A percentile compares a stretch with the other conserved stretches of the same genome.
Conservation (phyloP, 1,284 basidiomycete genomes). For the Cryptococcus wingfieldii region DNA sequence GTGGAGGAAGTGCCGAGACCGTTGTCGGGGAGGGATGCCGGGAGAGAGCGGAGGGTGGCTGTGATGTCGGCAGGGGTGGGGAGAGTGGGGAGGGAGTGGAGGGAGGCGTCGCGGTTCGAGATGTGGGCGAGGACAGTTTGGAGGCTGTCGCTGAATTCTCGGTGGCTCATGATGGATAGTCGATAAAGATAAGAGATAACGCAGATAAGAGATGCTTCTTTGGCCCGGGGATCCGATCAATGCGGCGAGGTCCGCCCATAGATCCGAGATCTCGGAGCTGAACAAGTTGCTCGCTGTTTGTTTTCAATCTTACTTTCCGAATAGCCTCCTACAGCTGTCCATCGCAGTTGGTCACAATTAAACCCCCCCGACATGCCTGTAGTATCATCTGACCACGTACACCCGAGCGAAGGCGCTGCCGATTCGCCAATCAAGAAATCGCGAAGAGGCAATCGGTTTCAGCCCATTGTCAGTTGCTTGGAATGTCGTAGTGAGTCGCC, state of each 20-base stretch:
- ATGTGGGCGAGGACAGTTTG: too few species aligned
- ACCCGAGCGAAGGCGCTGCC: too few species aligned
- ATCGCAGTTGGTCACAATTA: too few species aligned
- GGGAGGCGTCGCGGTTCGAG: not conserved
- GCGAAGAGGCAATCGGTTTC: constrained; percentile 3
- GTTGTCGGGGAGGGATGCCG: not conserved
- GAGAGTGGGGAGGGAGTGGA: not conserved
- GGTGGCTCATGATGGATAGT: too few species aligned
- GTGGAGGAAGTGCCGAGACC: not conserved
- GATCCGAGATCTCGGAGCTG: not conserved
- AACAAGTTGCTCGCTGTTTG: not conserved
- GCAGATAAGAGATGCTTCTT: too few species aligned
- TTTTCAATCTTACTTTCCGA: too few species aligned
- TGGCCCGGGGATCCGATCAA: not conserved
- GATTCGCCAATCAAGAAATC: not conserved
- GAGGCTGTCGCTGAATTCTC: too few species aligned
- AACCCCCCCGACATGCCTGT: not conserved
- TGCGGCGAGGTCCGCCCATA: too few species aligned
- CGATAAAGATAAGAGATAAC: too few species aligned
- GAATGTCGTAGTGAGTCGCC: constrained; percentile 2
- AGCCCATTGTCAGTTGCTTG: constrained; percentile 9
- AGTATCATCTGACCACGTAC: too few species aligned
- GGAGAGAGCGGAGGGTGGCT: not conserved
- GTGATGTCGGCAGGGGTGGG: not conserved
- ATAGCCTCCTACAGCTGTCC: too few species aligned